Conservation (phyloP, 257 asterid species). For the Catharanthus roseus region DNA sequence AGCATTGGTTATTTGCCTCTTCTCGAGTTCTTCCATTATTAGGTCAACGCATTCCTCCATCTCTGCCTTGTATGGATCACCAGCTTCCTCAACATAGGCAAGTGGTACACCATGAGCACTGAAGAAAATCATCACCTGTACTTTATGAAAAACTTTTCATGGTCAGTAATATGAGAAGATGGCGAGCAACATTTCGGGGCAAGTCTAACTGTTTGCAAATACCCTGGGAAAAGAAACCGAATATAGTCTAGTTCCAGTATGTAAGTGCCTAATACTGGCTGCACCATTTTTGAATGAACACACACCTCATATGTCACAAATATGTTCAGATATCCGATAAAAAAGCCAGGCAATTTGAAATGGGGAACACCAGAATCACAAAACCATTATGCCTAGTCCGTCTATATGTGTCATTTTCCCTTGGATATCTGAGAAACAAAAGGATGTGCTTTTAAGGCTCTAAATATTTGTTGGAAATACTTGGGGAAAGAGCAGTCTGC, state of each 20-base stretch:
- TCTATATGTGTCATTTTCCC: no score
- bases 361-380: no score
- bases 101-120: slow-evolving; percentile 99
- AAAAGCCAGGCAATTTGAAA: no score
- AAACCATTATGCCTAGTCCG: no score
- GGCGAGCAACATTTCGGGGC: neutral
- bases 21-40: slow-evolving; percentile 95
- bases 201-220: neutral
- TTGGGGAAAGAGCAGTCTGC: no score
- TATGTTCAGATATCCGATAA: no score
- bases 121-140: slow-evolving; percentile 94
- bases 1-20: slow-evolving; percentile 51
- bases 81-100: slow-evolving; percentile 99
- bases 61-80: slow-evolving; percentile 99
- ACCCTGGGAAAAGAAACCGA: neutral
- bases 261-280: no score
- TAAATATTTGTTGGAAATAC: no score
- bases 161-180: neutral
- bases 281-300: no score
- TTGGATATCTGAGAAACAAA: no score
- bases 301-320: no score
- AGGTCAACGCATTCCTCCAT: slow-evolving; percentile 99
- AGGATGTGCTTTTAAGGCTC: no score
- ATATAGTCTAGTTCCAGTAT: neutral
- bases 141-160: slow-evolving; percentile 10